Evolutionary conservation across 225 moss, liverwort and hornwort genomes (phyloP).

Genomic region (Pleurozium schreberi): DNA sequence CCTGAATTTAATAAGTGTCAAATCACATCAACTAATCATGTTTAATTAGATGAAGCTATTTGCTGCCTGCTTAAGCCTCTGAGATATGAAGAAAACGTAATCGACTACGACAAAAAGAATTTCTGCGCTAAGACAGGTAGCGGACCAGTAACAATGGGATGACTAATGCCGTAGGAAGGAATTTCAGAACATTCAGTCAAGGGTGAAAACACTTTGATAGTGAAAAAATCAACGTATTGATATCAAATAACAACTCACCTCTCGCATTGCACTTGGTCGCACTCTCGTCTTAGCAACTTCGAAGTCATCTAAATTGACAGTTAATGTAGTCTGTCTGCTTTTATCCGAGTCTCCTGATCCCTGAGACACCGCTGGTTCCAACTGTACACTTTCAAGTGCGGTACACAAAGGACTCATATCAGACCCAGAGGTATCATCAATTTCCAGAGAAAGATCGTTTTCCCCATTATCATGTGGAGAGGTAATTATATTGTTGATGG

Average conservation of each 20-base stretch:
- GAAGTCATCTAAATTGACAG: slow-evolving; percentile 53
- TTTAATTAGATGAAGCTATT: background rate
- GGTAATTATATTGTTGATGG: background rate
- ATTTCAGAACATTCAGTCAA: background rate
- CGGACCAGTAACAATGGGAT: background rate
- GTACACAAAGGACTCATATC: slow-evolving; percentile 14
- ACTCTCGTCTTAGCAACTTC: slow-evolving; percentile 89
- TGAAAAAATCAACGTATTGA: background rate
- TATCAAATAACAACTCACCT: slow-evolving; percentile 35
- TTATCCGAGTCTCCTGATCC: background rate
- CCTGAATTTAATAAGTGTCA: background rate
- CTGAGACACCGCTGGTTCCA: background rate
- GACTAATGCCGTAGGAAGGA: background rate
- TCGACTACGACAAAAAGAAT: background rate
- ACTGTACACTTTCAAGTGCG: slow-evolving; percentile 14
- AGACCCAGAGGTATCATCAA: background rate
- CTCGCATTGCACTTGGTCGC: slow-evolving; percentile 98
- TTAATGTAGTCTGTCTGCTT: slow-evolving; percentile 5
- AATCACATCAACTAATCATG: background rate
- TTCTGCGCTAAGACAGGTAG: background rate
- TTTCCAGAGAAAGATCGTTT: background rate
- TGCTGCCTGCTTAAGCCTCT: background rate
- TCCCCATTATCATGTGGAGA: background rate
- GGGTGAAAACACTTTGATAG: background rate
- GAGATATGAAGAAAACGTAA: background rate